These are phyloP conservation scores for Penicillium robsamsonii DNA, from an alignment of 495 filamentous ascomycete species.

Conservation along the genomic window DNA sequence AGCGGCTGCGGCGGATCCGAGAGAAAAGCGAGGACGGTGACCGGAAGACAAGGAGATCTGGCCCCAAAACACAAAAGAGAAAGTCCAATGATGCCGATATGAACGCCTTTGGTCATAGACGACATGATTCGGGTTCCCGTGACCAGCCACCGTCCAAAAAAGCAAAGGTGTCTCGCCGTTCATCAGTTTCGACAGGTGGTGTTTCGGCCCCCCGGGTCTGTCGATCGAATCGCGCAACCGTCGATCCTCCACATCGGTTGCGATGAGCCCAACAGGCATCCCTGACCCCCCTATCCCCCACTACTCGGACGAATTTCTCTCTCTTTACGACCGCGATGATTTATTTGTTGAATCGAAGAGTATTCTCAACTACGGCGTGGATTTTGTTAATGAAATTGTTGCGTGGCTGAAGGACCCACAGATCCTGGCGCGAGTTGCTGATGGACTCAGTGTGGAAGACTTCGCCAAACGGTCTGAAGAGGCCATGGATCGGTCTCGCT, in stretches of 20 bases:
- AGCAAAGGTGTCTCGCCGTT: conserved; percentile 70
- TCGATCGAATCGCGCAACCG: conserved; percentile 54
- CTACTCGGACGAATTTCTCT: conserved; percentile 70
- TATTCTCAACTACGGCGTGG: conserved; percentile 63
- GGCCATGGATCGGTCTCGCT: conserved; percentile 52
- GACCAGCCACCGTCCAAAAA: conserved; percentile 68
- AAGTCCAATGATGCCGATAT: conserved; percentile 55
- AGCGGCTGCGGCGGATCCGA: conserved; percentile 59
- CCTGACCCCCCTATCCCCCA: conserved; percentile 45
- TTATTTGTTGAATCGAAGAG: conserved; percentile 51
- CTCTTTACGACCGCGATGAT: conserved; percentile 62
- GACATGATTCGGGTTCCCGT: conserved; percentile 50
- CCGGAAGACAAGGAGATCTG: conserved; percentile 64
- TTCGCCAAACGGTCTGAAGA: conserved; percentile 53
- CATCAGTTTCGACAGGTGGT: conserved; percentile 67
- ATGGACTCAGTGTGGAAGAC: conserved; percentile 43
- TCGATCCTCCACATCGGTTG: conserved; percentile 41
- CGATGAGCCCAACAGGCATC: conserved; percentile 54
- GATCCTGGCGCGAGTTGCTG: conserved; percentile 39
- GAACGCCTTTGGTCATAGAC: conserved; percentile 38
- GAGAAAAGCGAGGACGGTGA: conserved; percentile 61
- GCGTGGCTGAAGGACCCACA: conserved; percentile 69
- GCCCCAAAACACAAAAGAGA: conserved; percentile 72
- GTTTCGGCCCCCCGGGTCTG: conserved; percentile 39
- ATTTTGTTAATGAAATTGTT: conserved; percentile 63